These are phyloP conservation scores for Ophiocordyceps camponoti-leonardi DNA, from an alignment of 2,329 filamentous ascomycete species.

Conservation along the genomic window DNA sequence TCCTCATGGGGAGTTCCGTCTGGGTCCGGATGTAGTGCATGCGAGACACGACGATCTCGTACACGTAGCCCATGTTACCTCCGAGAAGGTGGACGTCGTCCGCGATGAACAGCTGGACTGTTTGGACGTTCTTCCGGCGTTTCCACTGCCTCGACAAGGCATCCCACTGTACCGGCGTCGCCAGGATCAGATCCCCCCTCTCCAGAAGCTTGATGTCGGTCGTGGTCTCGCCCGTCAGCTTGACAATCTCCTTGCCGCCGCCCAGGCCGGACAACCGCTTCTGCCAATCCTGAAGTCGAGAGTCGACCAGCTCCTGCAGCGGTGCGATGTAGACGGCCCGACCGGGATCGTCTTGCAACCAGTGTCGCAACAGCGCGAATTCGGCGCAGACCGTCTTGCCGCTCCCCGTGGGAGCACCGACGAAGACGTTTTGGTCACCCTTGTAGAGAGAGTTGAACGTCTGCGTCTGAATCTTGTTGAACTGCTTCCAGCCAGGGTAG, in stretches of 20 bases:
- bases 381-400: conserved; percentile 96
- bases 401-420: conserved; percentile 84
- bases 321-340: conserved; percentile 89
- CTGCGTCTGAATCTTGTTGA: conserved; percentile 97
- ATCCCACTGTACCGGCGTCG: conserved; percentile 92
- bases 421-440: conserved; percentile 82
- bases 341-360: conserved; percentile 40
- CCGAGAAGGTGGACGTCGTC: conserved; percentile 92
- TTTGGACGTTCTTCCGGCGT: conserved; percentile 85
- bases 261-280: conserved; percentile 53
- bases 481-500: conserved; percentile 71
- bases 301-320: conserved; percentile 83
- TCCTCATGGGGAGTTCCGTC: conserved; percentile 67
- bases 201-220: conserved; percentile 81
- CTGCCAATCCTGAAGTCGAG: conserved; percentile 69
- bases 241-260: conserved; percentile 79
- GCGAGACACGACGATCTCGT: conserved; percentile 92
- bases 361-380: conserved; percentile 79
- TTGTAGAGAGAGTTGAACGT: conserved; percentile 88
- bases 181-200: conserved; percentile 73
- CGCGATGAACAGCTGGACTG: conserved; percentile 78
- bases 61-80: conserved; percentile 70
- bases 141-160: conserved; percentile 93
- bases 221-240: conserved; percentile 83
- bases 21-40: conserved; percentile 94